Conservation (phyloP, 371 early-diverging fungal species). For the Mucor velutinosus region DNA sequence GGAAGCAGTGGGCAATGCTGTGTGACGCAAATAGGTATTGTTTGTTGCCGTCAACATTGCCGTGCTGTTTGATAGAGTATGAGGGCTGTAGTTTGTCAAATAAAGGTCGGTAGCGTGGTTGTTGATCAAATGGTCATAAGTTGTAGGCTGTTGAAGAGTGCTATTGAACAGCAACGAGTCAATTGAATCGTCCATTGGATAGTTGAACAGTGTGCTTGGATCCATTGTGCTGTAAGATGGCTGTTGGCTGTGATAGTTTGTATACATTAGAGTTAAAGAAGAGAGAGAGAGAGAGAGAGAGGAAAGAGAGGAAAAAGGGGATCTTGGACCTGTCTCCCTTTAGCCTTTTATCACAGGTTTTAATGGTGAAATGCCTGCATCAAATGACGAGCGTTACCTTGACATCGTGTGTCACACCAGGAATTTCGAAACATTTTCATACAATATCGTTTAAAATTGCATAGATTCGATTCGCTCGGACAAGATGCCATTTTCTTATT, state of each 20-base stretch:
- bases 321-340: background rate
- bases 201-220: background rate
- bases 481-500: background rate
- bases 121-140: background rate
- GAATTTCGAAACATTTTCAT: conserved; percentile 25
- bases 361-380: conserved; percentile 34
- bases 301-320: conserved; percentile 3
- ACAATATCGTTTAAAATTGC: conserved; percentile 1
- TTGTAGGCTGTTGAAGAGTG: background rate
- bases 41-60: conserved; percentile 3
- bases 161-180: background rate
- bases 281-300: conserved; percentile 10
- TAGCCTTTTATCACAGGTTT: conserved; percentile 5
- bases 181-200: conserved; percentile 3
- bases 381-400: conserved; percentile 44
- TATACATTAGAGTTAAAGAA: background rate
- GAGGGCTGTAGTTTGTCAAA: background rate
- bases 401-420: conserved; percentile 40
- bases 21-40: background rate
- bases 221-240: conserved; percentile 6
- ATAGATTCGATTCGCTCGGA: conserved; percentile 13
- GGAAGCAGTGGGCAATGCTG: background rate
- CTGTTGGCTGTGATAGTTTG: background rate
- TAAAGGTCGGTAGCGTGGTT: background rate
- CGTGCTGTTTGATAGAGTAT: background rate